Evolutionary conservation across 169 alveolate genomes (phyloP).

Genomic region (Plasmodium berghei): DNA sequence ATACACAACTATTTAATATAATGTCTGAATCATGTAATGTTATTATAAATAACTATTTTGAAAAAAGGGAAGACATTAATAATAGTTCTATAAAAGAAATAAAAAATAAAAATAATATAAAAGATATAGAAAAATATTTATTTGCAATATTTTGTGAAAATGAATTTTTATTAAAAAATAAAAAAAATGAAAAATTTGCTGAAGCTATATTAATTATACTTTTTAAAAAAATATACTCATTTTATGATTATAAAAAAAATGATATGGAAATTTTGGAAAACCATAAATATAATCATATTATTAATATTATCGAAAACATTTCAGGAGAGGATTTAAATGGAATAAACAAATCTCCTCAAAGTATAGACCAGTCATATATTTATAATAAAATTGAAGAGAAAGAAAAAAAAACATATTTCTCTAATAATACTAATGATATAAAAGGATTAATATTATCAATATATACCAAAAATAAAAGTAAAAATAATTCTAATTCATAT

Average conservation of each 20-base stretch:
- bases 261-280: conserved; percentile 4
- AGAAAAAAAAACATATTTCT: background rate
- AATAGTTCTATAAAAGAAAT: conserved; percentile 24
- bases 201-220: conserved; percentile 54
- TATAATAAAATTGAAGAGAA: conserved; percentile 17
- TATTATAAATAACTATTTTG: conserved; percentile 50
- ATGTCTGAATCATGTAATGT: conserved; percentile 51
- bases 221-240: conserved; percentile 20
- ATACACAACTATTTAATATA: conserved; percentile 36
- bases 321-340: conserved; percentile 1
- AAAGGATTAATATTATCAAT: conserved; percentile 12
- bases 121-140: conserved; percentile 29
- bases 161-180: conserved; percentile 31
- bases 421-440: conserved; percentile 4
- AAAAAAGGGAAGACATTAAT: conserved; percentile 28
- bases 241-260: background rate
- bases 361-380: conserved; percentile 6
- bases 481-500: conserved; percentile 25
- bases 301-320: conserved; percentile 35
- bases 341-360: background rate
- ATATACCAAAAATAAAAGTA: background rate
- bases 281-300: conserved; percentile 36
- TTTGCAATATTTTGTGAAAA: conserved; percentile 29
- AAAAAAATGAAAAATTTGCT: conserved; percentile 24
- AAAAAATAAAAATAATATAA: conserved; percentile 57